Evolutionary conservation across 2,329 filamentous ascomycete species (phyloP), one percentile per base, ranked within the genome.

Genomic region (Hymenotorrendiella dingleyae): DNA sequence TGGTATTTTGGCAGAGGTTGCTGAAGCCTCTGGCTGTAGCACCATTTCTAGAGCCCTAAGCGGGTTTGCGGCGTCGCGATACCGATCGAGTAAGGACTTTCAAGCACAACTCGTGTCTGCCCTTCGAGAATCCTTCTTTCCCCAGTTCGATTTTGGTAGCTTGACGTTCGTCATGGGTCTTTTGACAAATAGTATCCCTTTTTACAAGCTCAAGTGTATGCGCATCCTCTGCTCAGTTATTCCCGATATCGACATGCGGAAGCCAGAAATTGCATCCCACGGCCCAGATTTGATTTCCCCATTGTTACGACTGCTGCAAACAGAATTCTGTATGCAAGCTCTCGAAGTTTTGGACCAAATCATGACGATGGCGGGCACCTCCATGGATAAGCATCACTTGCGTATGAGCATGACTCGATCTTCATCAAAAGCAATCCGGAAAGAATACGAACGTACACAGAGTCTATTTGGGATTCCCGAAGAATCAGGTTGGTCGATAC

Each of bases 371-470:
- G 89, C 89, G 0, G 86, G 87, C 4, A 89, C 86, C 23, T 85
- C 91, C 1, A 88, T 95, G 75, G 93, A 97, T 63, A 88, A 86
- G 55, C 88, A 96, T 55, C 89, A 97, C 59, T 69, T 98, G 45
- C 81, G 93, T 28, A 98, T 98, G 94, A 97, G 91, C 64, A 96
- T 98, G 88, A 90, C 89, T 4, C 84, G 86, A 10, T 82, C 86
- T 1, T 88, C 89, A 2, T 93, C 89, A 0, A 84, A 86, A 54
- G 80, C 84, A 0, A 84, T 93, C 37, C 82, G 87, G 36, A 97
- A 96, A 61, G 90, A 97, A 64, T 97, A 95, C 55, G 91, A 95
- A 60, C 82, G 86, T 17, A 95, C 88, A 0, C 86, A 95, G 62
- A 96, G 89, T 58, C 68, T 98, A 24, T 98, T 97, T 62, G 94